Conservation (phyloP, 257 asterid genomes). For the Leptodermis oblonga region DNA sequence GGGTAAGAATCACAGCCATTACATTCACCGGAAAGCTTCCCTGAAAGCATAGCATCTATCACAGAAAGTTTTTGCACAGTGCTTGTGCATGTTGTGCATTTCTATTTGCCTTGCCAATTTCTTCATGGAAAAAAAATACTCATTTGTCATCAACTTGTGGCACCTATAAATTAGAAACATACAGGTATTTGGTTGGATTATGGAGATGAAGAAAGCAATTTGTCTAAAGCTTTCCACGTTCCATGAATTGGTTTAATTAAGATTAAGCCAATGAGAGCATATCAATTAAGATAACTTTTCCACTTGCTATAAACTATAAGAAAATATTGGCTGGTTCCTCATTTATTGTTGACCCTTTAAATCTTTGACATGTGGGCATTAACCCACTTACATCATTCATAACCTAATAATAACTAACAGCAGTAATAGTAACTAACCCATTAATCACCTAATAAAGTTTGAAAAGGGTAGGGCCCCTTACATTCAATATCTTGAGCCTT, state of each 20-base stretch:
- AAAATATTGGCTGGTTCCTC: too few species aligned
- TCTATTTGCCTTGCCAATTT: not conserved
- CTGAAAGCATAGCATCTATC: too few species aligned
- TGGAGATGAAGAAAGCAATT: not conserved
- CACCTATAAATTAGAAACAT: not conserved
- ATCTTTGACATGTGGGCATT: too few species aligned
- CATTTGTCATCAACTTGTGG: not conserved
- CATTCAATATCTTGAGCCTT: not conserved
- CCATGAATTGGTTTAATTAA: not conserved
- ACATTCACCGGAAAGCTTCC: not conserved
- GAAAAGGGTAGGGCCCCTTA: not conserved
- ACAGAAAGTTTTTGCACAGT: not conserved
- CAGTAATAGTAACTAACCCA: constrained; percentile 10
- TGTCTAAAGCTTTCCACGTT: not conserved
- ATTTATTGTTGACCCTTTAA: too few species aligned
- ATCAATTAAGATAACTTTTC: not conserved
- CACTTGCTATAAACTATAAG: too few species aligned
- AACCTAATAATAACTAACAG: too few species aligned
- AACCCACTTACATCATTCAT: too few species aligned
- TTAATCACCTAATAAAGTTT: constrained; percentile 13
- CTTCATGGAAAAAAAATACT: not conserved
- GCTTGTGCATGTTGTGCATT: not conserved
- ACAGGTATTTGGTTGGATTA: not conserved
- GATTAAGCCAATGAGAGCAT: constrained; percentile 7
- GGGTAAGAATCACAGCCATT: constrained; percentile 1